These are phyloP conservation scores for Fusarium denticulatum DNA, from an alignment of 2,329 filamentous ascomycete genomes.

Conservation along the genomic window DNA sequence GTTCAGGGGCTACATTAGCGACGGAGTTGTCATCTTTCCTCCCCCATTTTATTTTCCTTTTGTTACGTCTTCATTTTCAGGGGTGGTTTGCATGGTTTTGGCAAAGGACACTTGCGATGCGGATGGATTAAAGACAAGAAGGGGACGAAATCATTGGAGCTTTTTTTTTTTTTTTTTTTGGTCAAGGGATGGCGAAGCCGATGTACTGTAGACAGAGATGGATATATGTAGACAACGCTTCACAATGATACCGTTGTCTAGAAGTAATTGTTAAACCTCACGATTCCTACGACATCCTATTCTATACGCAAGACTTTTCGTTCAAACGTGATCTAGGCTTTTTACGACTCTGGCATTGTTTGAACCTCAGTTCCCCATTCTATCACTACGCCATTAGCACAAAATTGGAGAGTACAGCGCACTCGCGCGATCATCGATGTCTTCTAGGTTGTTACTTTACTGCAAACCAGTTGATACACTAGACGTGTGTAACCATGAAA, in stretches of 20 bases:
- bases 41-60: background rate
- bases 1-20: constrained; percentile 49
- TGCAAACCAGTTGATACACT: too few species aligned
- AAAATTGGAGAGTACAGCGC: background rate
- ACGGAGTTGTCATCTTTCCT: constrained; percentile 48
- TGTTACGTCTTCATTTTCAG: background rate
- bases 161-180: background rate
- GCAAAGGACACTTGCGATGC: constrained; percentile 11
- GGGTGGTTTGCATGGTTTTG: constrained; percentile 30
- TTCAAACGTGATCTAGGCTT: background rate
- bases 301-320: background rate
- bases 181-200: background rate
- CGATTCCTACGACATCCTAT: constrained; percentile 7
- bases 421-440: background rate
- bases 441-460: background rate
- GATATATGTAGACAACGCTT: constrained; percentile 14
- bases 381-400: too few species aligned
- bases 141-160: constrained; percentile 1
- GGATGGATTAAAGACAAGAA: constrained; percentile 4
- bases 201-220: constrained; percentile 25
- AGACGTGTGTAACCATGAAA: background rate
- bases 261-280: constrained; percentile 32
- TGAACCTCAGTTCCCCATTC: background rate
- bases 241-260: constrained; percentile 33
- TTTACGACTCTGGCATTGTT: background rate